A percentile compares a stretch with the other conserved stretches of the same genome.
Evolutionary conservation across 2,329 filamentous ascomycete genomes (phyloP).

Genomic region (Sporothrix humicola): DNA sequence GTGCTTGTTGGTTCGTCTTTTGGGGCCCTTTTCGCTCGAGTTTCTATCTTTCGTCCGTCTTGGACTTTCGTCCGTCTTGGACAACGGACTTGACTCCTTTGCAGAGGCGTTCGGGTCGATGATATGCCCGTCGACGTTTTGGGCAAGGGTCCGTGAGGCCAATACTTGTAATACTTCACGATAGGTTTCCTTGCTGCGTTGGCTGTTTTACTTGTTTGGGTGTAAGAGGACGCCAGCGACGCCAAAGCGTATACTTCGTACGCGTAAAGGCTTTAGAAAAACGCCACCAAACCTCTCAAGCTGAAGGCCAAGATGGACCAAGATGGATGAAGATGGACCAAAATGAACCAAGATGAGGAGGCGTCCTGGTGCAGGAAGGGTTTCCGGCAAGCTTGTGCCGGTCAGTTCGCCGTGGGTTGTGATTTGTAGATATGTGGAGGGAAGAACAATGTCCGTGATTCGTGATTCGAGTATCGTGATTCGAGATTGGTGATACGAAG

Average conservation of each 20-base stretch:
- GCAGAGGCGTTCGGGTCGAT: background rate
- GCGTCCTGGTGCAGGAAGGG: background rate
- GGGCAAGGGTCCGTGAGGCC: constrained; percentile 1
- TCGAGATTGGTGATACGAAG: too few relatives aligned
- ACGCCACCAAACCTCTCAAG: background rate
- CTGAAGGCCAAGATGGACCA: too few relatives aligned
- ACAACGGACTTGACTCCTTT: background rate
- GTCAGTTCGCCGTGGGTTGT: constrained; percentile 1
- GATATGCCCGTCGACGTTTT: constrained; percentile 7
- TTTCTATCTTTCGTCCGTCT: too few relatives aligned
- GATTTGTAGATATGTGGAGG: background rate
- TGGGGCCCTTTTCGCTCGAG: background rate
- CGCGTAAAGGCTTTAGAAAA: background rate
- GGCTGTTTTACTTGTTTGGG: background rate
- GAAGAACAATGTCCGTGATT: background rate
- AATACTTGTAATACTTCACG: background rate
- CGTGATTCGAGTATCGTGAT: too few relatives aligned
- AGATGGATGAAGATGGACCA: too few relatives aligned
- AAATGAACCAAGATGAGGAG: background rate
- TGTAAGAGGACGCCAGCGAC: background rate
- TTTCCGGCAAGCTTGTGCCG: background rate
- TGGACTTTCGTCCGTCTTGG: too few relatives aligned
- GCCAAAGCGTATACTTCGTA: background rate
- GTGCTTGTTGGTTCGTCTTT: background rate
- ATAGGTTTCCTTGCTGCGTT: too few relatives aligned